Evolutionary conservation across 805 yeast genomes (phyloP), one percentile per base, ranked within the genome.

Genomic region (Ogataea minuta): DNA sequence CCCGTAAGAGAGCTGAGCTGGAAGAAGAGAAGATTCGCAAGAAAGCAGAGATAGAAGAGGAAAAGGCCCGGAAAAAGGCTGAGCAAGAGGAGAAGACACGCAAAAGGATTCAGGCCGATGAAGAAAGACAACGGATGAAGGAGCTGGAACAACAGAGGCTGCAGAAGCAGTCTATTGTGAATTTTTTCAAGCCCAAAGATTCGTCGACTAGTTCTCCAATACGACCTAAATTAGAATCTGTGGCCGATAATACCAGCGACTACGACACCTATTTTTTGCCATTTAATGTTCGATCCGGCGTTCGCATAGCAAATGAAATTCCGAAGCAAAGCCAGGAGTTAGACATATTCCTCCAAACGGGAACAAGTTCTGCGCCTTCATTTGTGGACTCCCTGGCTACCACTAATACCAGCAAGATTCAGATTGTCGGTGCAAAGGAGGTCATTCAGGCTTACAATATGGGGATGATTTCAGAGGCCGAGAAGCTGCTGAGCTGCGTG

Each of bases 1-100:
- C 66, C 42, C 57, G 57, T 21, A 53, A 62, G 39, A 65, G 64
- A 28, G 68, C 67, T 23, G 66, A 62, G 36, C 60, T 35, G 14
- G 52, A 49, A 34, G 63, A 44, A 56, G 41, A 46, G 34, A 27
- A 35, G 29, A 26, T 41, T 31, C 27, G 21, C 21, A 31, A 31
- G 33, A 42, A 27, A 47, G 39, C 28, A 36, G 61, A 19, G 64
- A 59, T 35, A 57, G 51, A 37, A 57, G 52, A 39, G 60, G 63
- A 44, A 56, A 60, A 36, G 57, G 53, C 33, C 11, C 23, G 31
- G 44, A 50, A 59, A 45, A 46, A 48, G 27, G 30, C 23, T 9
- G 52, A 42, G 33, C 23, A 37, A 24, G 46, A 41, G 27, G 43
- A 43, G 24, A 54, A 53, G 39, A 41, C 53, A n/a, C 46, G 46